Conservation (phyloP, 371 early-diverging fungal species). For the Chytridiales sp. region DNA sequence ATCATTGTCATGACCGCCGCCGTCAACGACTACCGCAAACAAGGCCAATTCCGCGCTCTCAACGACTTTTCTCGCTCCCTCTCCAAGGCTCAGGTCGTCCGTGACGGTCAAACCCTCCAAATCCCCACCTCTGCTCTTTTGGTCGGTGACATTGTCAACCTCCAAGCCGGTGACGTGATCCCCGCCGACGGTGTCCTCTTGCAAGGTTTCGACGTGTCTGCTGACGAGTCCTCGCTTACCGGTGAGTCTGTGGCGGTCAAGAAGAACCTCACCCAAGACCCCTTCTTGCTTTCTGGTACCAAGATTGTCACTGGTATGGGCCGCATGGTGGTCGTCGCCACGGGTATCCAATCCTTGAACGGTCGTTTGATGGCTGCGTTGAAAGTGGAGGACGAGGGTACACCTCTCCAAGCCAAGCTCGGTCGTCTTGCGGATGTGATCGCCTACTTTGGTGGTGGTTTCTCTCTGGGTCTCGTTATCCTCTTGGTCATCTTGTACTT, state of each 20-base stretch:
- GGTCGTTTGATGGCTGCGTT: constrained; percentile 79
- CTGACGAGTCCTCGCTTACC: constrained; percentile 70
- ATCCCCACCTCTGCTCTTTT: constrained; percentile 34
- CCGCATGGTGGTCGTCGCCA: constrained; percentile 77
- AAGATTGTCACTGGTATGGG: constrained; percentile 90
- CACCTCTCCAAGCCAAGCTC: constrained; percentile 90
- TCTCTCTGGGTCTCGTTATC: constrained; percentile 76
- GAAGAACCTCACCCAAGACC: constrained; percentile 51
- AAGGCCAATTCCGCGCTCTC: constrained; percentile 83
- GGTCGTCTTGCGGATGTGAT: constrained; percentile 85
- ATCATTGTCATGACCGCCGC: constrained; percentile 77
- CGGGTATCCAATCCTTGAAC: constrained; percentile 72
- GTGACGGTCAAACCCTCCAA: constrained; percentile 28
- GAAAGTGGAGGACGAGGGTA: constrained; percentile 69
- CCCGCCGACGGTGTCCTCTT: constrained; percentile 49
- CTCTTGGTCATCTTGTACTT: constrained; percentile 75
- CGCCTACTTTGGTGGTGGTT: constrained; percentile 84
- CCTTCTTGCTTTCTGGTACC: constrained; percentile 87
- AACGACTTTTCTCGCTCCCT: constrained; percentile 58
- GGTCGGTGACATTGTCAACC: constrained; percentile 54
- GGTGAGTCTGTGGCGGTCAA: constrained; percentile 78
- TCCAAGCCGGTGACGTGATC: constrained; percentile 54
- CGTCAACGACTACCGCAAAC: constrained; percentile 85
- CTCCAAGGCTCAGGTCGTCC: constrained; percentile 32
- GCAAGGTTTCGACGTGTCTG: constrained; percentile 27